phyloP scores from a whole-genome alignment of 805 yeast genomes.

The Candida lessepsii region DNA sequence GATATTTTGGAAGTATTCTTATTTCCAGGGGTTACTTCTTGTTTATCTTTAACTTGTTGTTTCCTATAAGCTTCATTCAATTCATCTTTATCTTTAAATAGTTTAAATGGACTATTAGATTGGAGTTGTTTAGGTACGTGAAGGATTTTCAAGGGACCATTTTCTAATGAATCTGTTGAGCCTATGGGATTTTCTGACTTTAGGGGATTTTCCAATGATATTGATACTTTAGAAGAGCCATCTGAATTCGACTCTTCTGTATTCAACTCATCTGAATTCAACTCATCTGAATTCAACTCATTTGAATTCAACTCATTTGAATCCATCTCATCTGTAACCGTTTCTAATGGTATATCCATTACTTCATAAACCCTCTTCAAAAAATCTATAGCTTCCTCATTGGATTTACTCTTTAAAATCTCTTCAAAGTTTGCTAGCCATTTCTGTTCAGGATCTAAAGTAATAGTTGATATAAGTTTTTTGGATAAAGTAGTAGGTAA shows the following conservation, averaged over 20 bases:
- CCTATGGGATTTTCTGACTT: no score
- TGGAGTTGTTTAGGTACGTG: slow-evolving; percentile 2
- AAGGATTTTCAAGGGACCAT: not conserved
- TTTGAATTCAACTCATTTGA: no score
- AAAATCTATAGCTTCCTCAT: slow-evolving; percentile 12
- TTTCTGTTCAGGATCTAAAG: no score
- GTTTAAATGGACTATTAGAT: slow-evolving; percentile 12
- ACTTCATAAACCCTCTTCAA: slow-evolving; percentile 9
- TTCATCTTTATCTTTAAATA: slow-evolving; percentile 15
- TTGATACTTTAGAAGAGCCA: not conserved
- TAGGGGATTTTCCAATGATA: not conserved
- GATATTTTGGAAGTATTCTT: not conserved
- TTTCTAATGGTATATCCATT: not conserved
- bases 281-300: no score
- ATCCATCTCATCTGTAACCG: slow-evolving; percentile 1
- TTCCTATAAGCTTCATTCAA: slow-evolving; percentile 13
- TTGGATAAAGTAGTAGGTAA: not conserved
- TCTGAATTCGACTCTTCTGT: no score
- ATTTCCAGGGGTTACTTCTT: not conserved
- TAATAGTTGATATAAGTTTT: no score
- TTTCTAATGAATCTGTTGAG: no score
- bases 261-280: no score
- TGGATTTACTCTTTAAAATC: slow-evolving; percentile 3
- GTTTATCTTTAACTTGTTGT: slow-evolving; percentile 8
- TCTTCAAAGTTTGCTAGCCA: no score